phyloP scores from a whole-genome alignment of 306 rosid genomes.

The Sicyos baderoa region DNA sequence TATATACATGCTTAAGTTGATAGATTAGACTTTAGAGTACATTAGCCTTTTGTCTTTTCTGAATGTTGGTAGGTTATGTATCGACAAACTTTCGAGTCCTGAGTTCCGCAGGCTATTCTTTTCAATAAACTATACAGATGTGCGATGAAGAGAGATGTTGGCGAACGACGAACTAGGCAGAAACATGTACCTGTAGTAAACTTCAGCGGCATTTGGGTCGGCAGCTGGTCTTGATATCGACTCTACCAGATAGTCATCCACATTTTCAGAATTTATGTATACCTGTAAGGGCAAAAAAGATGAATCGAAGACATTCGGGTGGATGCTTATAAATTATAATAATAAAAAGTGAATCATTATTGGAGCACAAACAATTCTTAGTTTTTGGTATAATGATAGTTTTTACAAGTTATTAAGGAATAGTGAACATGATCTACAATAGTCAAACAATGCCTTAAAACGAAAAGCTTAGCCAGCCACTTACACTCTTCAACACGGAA shows the following conservation, averaged over 20 bases:
- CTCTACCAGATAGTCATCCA: constrained; percentile 86
- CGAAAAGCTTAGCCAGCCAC: constrained; percentile 25
- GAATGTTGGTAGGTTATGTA: not conserved
- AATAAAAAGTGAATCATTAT: not conserved
- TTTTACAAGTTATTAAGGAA: not conserved
- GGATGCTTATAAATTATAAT: not conserved
- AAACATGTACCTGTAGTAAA: constrained; percentile 61
- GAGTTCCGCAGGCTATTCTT: not conserved
- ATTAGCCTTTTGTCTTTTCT: not conserved
- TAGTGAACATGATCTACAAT: not conserved
- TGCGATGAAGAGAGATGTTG: not conserved
- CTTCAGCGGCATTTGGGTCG: constrained; percentile 89
- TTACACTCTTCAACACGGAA: constrained; percentile 76
- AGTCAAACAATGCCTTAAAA: not conserved
- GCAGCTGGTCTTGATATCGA: constrained; percentile 81
- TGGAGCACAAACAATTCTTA: not conserved
- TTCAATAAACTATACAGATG: not conserved
- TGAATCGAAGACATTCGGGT: not conserved
- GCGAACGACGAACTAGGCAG: not conserved
- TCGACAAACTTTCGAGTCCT: not conserved
- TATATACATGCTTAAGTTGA: not conserved
- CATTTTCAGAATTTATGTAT: constrained; percentile 63
- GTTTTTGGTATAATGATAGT: not conserved
- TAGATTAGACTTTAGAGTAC: not conserved
- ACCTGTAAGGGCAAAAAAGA: constrained; percentile 38